Evolutionary conservation across 1,284 basidiomycete species (phyloP), one percentile per base, ranked within the genome.

Genomic region (Puccinia sorghi): DNA sequence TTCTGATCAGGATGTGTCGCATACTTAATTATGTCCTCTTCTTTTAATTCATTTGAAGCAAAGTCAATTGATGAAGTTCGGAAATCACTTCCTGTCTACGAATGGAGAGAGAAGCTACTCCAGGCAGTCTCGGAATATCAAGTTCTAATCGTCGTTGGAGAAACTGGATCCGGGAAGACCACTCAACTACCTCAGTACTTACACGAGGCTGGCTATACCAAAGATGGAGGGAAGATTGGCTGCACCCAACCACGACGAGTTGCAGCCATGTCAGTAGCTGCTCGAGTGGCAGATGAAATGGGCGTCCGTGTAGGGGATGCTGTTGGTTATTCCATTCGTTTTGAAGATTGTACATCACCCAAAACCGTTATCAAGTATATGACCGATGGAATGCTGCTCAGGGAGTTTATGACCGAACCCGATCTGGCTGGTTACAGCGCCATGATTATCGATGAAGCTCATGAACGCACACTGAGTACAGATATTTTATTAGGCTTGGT

Each of bases 231-330:
- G 48, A 98, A 95, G 85, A 88, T 99, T 48, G 97, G 95, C 0
- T 99, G 97, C 84, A 99, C 97, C 0, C 97, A 99, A 85, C 97
- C 97, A 48, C 92, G 97, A 83, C 93, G 97, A 81, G 97, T 99
- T 15, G 97, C 97, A 3, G 97, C 97, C 43, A 99, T 99, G 97
- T 96, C 93, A 63, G 97, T 99, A 69, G 97, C 97, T 1, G 94
- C 94, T 5, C 94, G 97, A 86, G 97, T 99, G 3, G 96, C 96
- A 0, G 97, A 99, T 81, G 97, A 99, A 86, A 94, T 99, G 91
- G 97, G 95, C 5, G 92, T 91, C 6, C 92, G 97, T 83, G 90
- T 99, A 27, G 97, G 97, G 3, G 92, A 95, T 82, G 95, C 98
- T 86, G 96, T 98, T 80, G 97, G 97, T 17, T 99, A 99, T 85